Percentiles rank a stretch among this genome's conserved stretches.
phyloP scores from a whole-genome alignment of 129 eudicot genomes.

The Kitagawia praeruptora region DNA sequence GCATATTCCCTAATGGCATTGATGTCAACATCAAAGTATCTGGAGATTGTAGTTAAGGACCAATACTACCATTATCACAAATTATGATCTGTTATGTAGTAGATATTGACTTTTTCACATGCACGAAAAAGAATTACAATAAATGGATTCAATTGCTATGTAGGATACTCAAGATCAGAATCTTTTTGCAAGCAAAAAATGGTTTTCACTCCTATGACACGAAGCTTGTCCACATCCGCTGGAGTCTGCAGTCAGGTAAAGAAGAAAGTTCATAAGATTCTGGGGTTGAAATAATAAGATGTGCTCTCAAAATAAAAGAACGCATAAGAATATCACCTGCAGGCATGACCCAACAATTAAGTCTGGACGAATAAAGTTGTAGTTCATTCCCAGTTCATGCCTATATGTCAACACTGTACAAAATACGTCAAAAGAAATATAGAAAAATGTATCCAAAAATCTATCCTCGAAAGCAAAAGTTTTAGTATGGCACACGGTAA shows the following conservation, averaged over 20 bases:
- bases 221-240: conserved; percentile 91
- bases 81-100: neutral
- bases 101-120: neutral
- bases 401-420: conserved; percentile 79
- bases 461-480: neutral
- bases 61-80: conserved; percentile 8
- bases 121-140: neutral
- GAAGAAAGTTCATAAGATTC: conserved; percentile 7
- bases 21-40: conserved; percentile 87
- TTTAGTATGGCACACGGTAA: neutral
- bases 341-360: conserved; percentile 94
- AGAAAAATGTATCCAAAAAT: neutral
- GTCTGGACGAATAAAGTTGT: conserved; percentile 88
- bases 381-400: conserved; percentile 97
- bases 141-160: neutral
- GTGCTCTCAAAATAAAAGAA: conserved; percentile 2
- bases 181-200: conserved; percentile 87
- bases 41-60: conserved; percentile 34
- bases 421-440: conserved; percentile 18
- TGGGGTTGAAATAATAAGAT: neutral
- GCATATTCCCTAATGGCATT: conserved; percentile 80
- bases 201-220: conserved; percentile 67
- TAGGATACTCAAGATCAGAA: conserved; percentile 97
- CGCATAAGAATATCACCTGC: conserved; percentile 46
- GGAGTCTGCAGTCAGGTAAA: conserved; percentile 55